Evolutionary conservation across 805 yeast genomes (phyloP), one percentile per base, ranked within the genome.

Genomic region (Kluyveromyces lactis): DNA sequence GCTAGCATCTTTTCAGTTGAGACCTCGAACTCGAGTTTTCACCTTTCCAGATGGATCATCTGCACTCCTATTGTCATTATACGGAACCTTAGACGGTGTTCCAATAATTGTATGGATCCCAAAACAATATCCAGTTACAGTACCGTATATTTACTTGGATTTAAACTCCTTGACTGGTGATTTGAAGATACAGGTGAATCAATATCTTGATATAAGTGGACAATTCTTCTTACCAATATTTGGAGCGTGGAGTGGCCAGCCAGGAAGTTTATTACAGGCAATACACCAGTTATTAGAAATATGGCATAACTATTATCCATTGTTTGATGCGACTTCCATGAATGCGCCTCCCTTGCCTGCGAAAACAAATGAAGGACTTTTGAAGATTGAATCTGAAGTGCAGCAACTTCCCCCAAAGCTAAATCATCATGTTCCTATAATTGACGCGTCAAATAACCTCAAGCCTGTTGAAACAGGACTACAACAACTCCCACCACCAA

Each of bases 51-150:
- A 63, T 1, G 96, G 96, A 1, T 55, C 55, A 10, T 66, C 81
- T 1, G 67, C 71, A 16, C 66, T 86, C 15, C 63, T 86, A 36
- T 63, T 87, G 9, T 77, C 79, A 43, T 44, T 89, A 2, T 71
- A 71, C 48, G 95, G 95, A 0, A 61, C 69, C 0, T 47, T 80
- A 11, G 55, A 56, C 1, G 41, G 50, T 0, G 60, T 74, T 13
- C 89, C 87, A 0, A 51, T 86, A 10, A 77, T 77, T 39, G 57
- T 87, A 4, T 86, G 95, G 95, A 52, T 89, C 4, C 95, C 95
- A 0, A 68, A 70, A 19, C 65, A 68, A 18, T 87, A 83, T 48
- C 95, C 96, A 0, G 48, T 52, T n/a, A 66, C 62, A 2, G 69
- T 80, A 1, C 97, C 97, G 0, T 49, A 76, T n/a, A 71, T 77